Conservation (phyloP, 73 alveolate genomes). For the Symbiodinium natans region DNA sequence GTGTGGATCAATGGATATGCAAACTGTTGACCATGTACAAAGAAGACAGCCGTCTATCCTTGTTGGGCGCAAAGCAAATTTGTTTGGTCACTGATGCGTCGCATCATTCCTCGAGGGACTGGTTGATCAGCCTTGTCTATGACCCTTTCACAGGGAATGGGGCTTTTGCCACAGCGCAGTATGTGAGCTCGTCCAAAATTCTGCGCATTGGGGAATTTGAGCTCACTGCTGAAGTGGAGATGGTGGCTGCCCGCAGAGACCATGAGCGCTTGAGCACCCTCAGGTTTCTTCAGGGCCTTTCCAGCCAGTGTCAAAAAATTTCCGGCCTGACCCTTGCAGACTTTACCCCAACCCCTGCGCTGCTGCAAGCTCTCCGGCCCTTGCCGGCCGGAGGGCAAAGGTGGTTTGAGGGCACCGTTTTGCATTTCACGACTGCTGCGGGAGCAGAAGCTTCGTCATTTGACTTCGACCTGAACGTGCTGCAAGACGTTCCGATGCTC, state of each 20-base stretch:
- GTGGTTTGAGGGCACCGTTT: too few species aligned
- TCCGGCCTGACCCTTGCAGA: neutral
- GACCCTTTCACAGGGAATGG: neutral
- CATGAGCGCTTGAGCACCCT: neutral
- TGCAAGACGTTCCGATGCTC: neutral
- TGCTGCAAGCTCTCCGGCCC: neutral
- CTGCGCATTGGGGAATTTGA: neutral
- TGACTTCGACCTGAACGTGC: neutral
- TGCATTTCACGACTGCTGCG: too few species aligned
- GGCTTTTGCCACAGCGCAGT: slow-evolving; percentile 10
- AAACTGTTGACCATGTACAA: too few species aligned
- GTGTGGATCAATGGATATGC: neutral
- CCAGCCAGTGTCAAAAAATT: neutral
- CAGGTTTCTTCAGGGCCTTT: neutral
- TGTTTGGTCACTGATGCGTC: neutral
- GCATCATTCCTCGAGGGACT: neutral
- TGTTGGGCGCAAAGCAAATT: neutral
- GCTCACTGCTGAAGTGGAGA: neutral
- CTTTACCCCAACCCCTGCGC: neutral
- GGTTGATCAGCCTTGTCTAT: neutral
- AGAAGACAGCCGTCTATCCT: neutral
- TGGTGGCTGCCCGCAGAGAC: slow-evolving; percentile 8
- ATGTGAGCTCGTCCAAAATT: neutral
- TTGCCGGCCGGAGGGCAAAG: neutral
- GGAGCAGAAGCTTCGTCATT: neutral